Evolutionary conservation across 352 stramenopile species (phyloP), one percentile per base, ranked within the genome.

Genomic region (Globisporangium splendens): DNA sequence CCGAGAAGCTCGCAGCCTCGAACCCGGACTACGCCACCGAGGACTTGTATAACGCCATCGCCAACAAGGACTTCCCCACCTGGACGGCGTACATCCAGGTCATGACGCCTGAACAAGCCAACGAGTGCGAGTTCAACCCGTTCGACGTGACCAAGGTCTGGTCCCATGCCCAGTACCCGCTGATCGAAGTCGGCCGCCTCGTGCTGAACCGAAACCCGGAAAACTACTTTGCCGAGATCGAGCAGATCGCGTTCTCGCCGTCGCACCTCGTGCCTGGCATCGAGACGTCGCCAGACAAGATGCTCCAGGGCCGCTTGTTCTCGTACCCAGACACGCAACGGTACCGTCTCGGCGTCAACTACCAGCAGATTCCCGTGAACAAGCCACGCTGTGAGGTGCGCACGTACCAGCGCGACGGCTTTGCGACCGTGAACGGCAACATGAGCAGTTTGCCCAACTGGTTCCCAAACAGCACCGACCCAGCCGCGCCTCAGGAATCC

Each of bases 121-220:
- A 74, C 4, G 66, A 68, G 13, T 66, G 66, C 43, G 67, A 63
- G 21, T 89, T 93, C 15, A 92, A 97, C 66, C 91, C 91, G 8
- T 97, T 98, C 64, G 92, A 98, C 58, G 78, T 98, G 48, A 98
- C 92, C 61, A 98, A 98, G 64, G 63, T 97, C 28, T 98, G 91
- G 92, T 65, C 88, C 17, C 91, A 98, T 63, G 59, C 57, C 8
- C 64, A 89, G 7, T 97, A 90, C 59, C 91, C 92, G 10, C 83
- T 97, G 10, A 70, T 79, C 43, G 81, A 97, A 64, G 76, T 98
- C 13, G 92, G 92, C 0, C 65, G 75, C 12, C 70, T 98, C 22
- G 89, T 96, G 22, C 76, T 98, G 5, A 96, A 98, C 74, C 73
- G 83, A 44, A 98, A 98, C 65, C 91, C 92, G 21, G 68, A 76